phyloP scores from a whole-genome alignment of 2,329 filamentous ascomycete species.

The Apiospora koreana region DNA sequence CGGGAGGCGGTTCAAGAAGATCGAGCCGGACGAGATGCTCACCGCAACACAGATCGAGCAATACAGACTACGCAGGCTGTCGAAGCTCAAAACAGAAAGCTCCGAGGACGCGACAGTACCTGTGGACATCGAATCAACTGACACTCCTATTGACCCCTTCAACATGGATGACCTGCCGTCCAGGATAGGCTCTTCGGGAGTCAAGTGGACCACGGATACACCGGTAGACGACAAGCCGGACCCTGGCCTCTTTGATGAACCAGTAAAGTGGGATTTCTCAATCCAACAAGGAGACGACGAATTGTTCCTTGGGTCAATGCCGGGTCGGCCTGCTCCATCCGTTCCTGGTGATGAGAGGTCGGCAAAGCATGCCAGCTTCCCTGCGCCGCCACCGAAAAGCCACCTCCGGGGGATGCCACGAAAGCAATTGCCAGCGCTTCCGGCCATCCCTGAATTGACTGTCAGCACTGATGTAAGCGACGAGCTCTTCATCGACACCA shows the following conservation, averaged over 20 bases:
- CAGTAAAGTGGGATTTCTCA: conserved; percentile 27
- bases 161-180: conserved; percentile 49
- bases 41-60: conserved; percentile 53
- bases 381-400: conserved; percentile 35
- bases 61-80: conserved; percentile 41
- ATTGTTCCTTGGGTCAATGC: conserved; percentile 11
- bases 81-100: conserved; percentile 28
- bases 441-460: conserved; percentile 30
- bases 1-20: conserved; percentile 53
- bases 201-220: conserved; percentile 30
- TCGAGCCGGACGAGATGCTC: conserved; percentile 62
- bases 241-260: conserved; percentile 25
- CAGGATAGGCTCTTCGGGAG: conserved; percentile 41
- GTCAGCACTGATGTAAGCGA: conserved; percentile 14
- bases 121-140: conserved; percentile 33
- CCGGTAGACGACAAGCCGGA: conserved; percentile 29
- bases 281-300: conserved; percentile 21
- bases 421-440: conserved; percentile 25
- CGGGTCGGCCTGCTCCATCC: not conserved
- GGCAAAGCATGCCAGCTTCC: conserved; percentile 23
- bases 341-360: not conserved
- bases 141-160: conserved; percentile 50
- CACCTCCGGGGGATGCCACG: conserved; percentile 24
- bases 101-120: conserved; percentile 27
- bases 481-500: not conserved